A percentile compares a stretch with the other conserved stretches of the same genome.
phyloP scores from a whole-genome alignment of 345 rosid species.

The Populus ilicifolia region DNA sequence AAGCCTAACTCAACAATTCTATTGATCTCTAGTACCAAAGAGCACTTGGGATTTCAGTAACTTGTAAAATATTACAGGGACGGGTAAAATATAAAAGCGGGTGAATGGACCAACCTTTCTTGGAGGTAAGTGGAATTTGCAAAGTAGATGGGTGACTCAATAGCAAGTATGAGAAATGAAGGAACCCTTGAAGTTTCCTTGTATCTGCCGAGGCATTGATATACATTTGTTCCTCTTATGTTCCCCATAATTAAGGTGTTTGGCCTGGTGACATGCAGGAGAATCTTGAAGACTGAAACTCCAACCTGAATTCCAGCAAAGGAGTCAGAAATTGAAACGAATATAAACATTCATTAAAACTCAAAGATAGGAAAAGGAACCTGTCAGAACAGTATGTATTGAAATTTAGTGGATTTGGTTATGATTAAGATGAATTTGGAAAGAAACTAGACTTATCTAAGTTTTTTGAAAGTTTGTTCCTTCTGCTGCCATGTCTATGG shows the following conservation, averaged over 20 bases:
- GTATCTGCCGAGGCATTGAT: conserved; percentile 65
- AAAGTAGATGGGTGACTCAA: conserved; percentile 88
- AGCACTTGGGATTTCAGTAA: not conserved
- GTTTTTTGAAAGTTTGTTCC: too few relatives aligned
- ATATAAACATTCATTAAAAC: not conserved
- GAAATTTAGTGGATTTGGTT: too few relatives aligned
- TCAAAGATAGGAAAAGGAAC: not conserved
- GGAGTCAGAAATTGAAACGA: not conserved
- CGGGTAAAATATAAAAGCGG: not conserved
- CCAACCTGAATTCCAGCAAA: conserved; percentile 57
- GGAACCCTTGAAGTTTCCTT: conserved; percentile 68
- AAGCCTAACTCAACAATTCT: not conserved
- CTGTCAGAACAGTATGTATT: too few relatives aligned
- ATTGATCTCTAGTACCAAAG: not conserved
- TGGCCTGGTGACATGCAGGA: conserved; percentile 85
- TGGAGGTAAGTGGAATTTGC: conserved; percentile 84
- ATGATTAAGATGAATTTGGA: too few relatives aligned
- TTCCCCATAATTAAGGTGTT: conserved; percentile 74
- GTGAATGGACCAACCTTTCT: conserved; percentile 59
- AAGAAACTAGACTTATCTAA: too few relatives aligned
- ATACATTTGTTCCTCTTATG: conserved; percentile 70
- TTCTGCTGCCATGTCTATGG: too few relatives aligned
- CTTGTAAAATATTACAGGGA: not conserved
- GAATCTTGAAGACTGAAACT: conserved; percentile 78
- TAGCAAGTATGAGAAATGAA: conserved; percentile 65